phyloP scores from a whole-genome alignment of 2,329 filamentous ascomycete species.

The Nothophoma quercina region DNA sequence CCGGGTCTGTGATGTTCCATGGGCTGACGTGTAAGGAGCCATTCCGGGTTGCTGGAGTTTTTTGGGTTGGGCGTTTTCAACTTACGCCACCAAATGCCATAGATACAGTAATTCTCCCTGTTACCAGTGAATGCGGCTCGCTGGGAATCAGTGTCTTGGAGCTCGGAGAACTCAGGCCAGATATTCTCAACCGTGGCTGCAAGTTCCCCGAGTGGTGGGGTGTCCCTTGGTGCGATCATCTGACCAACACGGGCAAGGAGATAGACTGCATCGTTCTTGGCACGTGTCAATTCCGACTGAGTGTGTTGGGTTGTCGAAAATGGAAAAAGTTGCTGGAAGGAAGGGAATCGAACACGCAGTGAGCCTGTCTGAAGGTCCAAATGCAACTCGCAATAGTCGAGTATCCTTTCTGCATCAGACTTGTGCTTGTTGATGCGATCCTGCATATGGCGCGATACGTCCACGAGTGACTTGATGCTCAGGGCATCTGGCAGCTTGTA shows the following conservation, averaged over 20 bases:
- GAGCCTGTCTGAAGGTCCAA: slow-evolving; percentile 49
- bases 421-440: slow-evolving; percentile 60
- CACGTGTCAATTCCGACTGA: slow-evolving; percentile 25
- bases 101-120: slow-evolving; percentile 28
- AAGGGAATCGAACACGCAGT: slow-evolving; percentile 42
- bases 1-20: slow-evolving; percentile 1
- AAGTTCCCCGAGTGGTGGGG: slow-evolving; percentile 54
- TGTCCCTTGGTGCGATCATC: slow-evolving; percentile 57
- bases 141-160: neutral
- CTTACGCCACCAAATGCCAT: slow-evolving; percentile 37
- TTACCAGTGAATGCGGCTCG: slow-evolving; percentile 1
- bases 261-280: slow-evolving; percentile 48
- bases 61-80: neutral
- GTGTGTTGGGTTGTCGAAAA: slow-evolving; percentile 26
- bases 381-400: slow-evolving; percentile 59
- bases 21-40: slow-evolving; percentile 40
- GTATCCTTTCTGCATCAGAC: slow-evolving; percentile 62
- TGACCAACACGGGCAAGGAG: slow-evolving; percentile 59
- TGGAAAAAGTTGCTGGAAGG: slow-evolving; percentile 21
- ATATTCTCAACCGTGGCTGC: slow-evolving; percentile 50
- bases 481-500: slow-evolving; percentile 74
- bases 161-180: slow-evolving; percentile 46
- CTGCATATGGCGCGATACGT: slow-evolving; percentile 56
- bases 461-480: slow-evolving; percentile 65
- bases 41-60: slow-evolving; percentile 26